Evolutionary conservation across 352 stramenopile species (phyloP).

Genomic region (Pythium phragmitis): DNA sequence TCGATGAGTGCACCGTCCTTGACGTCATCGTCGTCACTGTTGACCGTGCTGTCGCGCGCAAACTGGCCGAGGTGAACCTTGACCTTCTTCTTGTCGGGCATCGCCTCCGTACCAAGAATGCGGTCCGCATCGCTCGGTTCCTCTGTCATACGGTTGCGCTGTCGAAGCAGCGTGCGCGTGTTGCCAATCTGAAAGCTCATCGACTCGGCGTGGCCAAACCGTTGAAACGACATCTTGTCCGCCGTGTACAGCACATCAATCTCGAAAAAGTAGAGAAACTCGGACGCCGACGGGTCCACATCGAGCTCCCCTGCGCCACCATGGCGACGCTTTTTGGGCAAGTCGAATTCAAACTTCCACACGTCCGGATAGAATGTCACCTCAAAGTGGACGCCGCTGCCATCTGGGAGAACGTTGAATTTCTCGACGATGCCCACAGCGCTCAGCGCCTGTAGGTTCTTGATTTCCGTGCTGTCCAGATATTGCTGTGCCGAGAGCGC

Average conservation of each 20-base stretch:
- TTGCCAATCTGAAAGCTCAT: constrained; percentile 87
- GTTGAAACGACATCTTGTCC: constrained; percentile 59
- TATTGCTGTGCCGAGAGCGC: constrained; percentile 46
- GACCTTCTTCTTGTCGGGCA: constrained; percentile 84
- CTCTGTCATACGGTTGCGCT: constrained; percentile 78
- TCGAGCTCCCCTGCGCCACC: constrained; percentile 31
- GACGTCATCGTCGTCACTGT: constrained; percentile 34
- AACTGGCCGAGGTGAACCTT: constrained; percentile 49
- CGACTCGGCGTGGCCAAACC: constrained; percentile 65
- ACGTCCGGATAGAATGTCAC: constrained; percentile 87
- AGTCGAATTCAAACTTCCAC: constrained; percentile 89
- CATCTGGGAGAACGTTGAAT: constrained; percentile 40
- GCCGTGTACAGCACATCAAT: constrained; percentile 78
- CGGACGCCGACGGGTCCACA: constrained; percentile 40
- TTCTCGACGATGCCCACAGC: constrained; percentile 62
- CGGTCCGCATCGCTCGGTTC: constrained; percentile 49
- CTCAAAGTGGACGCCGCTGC: constrained; percentile 60
- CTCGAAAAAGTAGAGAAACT: constrained; percentile 88
- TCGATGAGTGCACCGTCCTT: constrained; percentile 22
- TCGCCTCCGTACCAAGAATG: constrained; percentile 41
- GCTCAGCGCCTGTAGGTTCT: constrained; percentile 67
- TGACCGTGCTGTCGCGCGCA: constrained; percentile 36
- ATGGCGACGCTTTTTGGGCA: constrained; percentile 85
- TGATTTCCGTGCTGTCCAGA: constrained; percentile 61
- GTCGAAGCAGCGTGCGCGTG: constrained; percentile 78